phyloP scores from a whole-genome alignment of 2,329 filamentous ascomycete species.

The Didymella keratinophila region DNA sequence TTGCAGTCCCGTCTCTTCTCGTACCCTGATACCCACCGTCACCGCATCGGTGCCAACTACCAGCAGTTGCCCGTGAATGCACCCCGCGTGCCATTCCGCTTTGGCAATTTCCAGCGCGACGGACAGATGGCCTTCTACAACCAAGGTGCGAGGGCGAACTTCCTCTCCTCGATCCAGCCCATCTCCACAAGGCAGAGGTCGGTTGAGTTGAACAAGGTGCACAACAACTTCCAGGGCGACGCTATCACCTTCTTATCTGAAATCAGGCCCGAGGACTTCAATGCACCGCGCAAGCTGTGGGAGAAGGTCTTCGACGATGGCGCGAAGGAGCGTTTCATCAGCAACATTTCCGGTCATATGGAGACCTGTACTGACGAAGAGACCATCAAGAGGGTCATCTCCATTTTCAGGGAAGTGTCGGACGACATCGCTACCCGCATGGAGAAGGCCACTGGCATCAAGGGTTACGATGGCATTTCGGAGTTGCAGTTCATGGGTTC shows the following conservation, averaged over 20 bases:
- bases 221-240: slow-evolving; percentile 59
- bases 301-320: slow-evolving; percentile 68
- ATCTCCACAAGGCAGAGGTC: slow-evolving; percentile 58
- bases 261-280: slow-evolving; percentile 63
- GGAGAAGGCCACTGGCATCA: slow-evolving; percentile 69
- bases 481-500: slow-evolving; percentile 66
- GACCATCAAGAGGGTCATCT: slow-evolving; percentile 69
- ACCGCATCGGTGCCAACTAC: slow-evolving; percentile 66
- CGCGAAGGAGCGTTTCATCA: slow-evolving; percentile 66
- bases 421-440: slow-evolving; percentile 65
- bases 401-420: slow-evolving; percentile 70
- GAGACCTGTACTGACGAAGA: slow-evolving; percentile 64
- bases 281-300: slow-evolving; percentile 66
- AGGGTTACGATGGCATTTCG: slow-evolving; percentile 66
- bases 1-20: slow-evolving; percentile 75
- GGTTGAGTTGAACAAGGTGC: slow-evolving; percentile 59
- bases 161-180: slow-evolving; percentile 62
- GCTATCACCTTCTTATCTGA: slow-evolving; percentile 61
- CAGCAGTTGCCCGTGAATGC: slow-evolving; percentile 65
- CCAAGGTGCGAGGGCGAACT: slow-evolving; percentile 66
- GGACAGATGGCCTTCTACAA: slow-evolving; percentile 74
- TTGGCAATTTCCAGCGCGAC: slow-evolving; percentile 74
- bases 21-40: slow-evolving; percentile 71
- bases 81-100: slow-evolving; percentile 63
- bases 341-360: slow-evolving; percentile 70